Base-by-base conservation (phyloP, 1,284 basidiomycete species). In the Cryptococcus maquisensis region DNA sequence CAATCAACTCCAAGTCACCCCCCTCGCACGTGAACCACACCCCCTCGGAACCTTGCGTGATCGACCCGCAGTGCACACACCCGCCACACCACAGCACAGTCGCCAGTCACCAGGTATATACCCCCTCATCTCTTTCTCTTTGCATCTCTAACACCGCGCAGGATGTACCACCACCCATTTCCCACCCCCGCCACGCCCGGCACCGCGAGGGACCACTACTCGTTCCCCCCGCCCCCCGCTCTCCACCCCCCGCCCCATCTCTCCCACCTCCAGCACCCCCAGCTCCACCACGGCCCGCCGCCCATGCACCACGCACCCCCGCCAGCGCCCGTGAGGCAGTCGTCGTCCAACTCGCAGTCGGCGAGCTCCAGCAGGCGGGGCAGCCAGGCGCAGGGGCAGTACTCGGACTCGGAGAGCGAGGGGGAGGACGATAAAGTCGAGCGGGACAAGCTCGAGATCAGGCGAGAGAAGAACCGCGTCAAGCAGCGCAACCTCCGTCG, bases 391-490 rank as follows among this genome's bases (percentile, higher is more conserved):
- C 43, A 44, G 20, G 9, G 37, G 3, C 53, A 51, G 16, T 59
- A 59, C 44, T 56, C 47, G 18, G 57, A 59, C n/a, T 49, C 51
- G 7, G 57, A 59, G 38, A 53, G 51, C 21, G 54, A 54, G 7
- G 46, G 38, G 1, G 56, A 55, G 9, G 56, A 49, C n/a, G 56
- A 41, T 16, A 58, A 59, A 47, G 36, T 47, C 4, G 61, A 54
- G 55, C 52, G 51, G 37, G 54, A 54, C 18, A 60, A 60, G 47
- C 62, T 64, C 28, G 65, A 65, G 54, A 60, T 69, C 28, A 56
- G 64, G 23, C 49, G 65, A 47, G 67, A 69, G 59, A 69, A 69
- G 61, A 69, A 69, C 56, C 47, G 67, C 38, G 65, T 69, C 56
- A 69, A 69, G 54, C 67, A 69, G 54, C 58, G 67, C 24, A 69